Evolutionary conservation across 306 rosid species (phyloP).

Genomic region (Gynostemma pentaphyllum): DNA sequence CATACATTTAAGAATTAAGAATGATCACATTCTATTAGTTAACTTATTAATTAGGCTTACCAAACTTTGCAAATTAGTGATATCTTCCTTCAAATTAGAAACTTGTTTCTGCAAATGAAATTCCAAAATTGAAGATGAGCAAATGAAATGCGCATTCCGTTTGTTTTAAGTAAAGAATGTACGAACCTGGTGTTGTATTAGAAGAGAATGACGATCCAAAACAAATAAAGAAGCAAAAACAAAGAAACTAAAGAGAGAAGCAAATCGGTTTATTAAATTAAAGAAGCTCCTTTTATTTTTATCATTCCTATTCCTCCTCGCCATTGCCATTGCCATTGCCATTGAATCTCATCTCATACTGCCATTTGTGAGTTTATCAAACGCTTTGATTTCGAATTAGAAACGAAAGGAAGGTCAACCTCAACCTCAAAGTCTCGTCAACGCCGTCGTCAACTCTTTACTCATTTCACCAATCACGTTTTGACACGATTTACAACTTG

Average conservation of each 20-base stretch:
- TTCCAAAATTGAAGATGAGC: background rate
- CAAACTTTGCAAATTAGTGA: conserved; percentile 33
- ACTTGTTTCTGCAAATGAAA: conserved; percentile 51
- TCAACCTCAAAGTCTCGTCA: no score
- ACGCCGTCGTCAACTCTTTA: no score
- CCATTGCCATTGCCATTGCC: no score
- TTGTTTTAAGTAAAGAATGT: no score
- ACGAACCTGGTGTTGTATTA: conserved; percentile 70
- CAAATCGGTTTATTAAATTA: no score
- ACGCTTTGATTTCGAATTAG: no score
- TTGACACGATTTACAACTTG: no score
- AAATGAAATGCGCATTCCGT: background rate
- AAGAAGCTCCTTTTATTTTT: conserved; percentile 41
- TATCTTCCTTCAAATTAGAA: conserved; percentile 28
- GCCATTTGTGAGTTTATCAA: no score
- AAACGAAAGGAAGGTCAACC: no score
- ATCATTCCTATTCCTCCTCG: conserved; percentile 51
- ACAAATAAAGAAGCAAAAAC: conserved; percentile 47
- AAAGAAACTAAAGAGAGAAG: conserved; percentile 61
- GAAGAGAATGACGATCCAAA: conserved; percentile 83
- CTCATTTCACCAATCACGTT: no score
- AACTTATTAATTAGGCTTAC: no score
- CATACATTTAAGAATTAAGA: background rate
- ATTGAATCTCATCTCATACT: conserved; percentile 22
- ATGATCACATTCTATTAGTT: no score